Percentiles rank a stretch among this genome's conserved stretches.
phyloP scores from a whole-genome alignment of 257 asterid species.

The Plantago ovata region DNA sequence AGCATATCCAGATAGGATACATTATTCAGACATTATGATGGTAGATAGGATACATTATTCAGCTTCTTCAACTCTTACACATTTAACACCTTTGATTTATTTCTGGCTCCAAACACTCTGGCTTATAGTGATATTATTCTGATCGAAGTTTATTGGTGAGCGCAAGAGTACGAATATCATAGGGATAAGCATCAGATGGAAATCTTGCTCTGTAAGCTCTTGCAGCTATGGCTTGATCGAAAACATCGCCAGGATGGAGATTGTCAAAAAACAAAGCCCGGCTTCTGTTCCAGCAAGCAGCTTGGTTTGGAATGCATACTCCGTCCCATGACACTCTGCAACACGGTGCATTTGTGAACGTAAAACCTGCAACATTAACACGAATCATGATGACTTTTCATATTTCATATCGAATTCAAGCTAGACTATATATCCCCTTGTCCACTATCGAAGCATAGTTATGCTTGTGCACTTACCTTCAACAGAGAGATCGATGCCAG shows the following conservation, averaged over 20 bases:
- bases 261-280: constrained; percentile 31
- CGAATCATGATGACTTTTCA: neutral
- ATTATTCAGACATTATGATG: too few species aligned
- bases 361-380: constrained; percentile 20
- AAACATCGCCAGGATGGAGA: constrained; percentile 31
- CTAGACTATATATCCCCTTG: too few species aligned
- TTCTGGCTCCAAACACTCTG: too few species aligned
- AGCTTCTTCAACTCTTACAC: too few species aligned
- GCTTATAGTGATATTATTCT: too few species aligned
- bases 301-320: constrained; percentile 16
- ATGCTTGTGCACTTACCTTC: constrained; percentile 23
- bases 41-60: too few species aligned
- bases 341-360: constrained; percentile 26
- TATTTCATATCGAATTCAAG: too few species aligned
- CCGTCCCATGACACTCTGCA: constrained; percentile 27
- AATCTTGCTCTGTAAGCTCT: constrained; percentile 22
- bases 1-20: too few species aligned
- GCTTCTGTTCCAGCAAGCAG: constrained; percentile 30
- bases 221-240: constrained; percentile 2
- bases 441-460: neutral
- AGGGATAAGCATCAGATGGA: constrained; percentile 34
- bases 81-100: too few species aligned
- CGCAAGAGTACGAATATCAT: too few species aligned
- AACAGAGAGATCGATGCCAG: constrained; percentile 30
- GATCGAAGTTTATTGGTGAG: too few species aligned